These are phyloP conservation scores for Trichoderma reesei DNA, from an alignment of 495 filamentous ascomycete species.

Conservation along the genomic window DNA sequence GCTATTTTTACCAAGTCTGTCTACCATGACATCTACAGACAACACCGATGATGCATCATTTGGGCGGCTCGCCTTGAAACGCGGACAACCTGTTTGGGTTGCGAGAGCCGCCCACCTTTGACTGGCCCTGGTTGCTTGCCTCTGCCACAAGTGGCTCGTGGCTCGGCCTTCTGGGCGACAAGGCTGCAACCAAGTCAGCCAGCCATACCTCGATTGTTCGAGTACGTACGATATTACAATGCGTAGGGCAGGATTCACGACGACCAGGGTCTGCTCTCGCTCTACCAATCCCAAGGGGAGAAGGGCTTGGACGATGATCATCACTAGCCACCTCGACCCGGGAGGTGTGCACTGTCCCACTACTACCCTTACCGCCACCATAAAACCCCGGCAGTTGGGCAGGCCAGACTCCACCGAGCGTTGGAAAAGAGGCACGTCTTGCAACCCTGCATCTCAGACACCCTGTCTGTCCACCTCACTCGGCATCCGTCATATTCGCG, in stretches of 20 bases:
- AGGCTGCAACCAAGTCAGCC: background rate
- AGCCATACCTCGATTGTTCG: background rate
- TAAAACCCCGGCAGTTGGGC: background rate
- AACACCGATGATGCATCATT: background rate
- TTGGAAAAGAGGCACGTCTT: background rate
- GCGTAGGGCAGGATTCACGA: background rate
- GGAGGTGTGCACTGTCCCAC: constrained; percentile 2
- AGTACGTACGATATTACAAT: background rate
- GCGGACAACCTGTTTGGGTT: background rate
- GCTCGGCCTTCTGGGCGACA: background rate
- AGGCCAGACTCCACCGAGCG: background rate
- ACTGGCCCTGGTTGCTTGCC: background rate
- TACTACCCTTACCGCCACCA: background rate
- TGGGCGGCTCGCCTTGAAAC: constrained; percentile 1
- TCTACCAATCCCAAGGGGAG: background rate
- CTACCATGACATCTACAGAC: background rate
- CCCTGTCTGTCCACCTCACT: background rate
- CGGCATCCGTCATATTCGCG: background rate
- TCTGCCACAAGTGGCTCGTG: background rate
- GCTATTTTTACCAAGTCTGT: background rate
- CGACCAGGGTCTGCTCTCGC: background rate
- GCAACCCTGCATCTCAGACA: constrained; percentile 1
- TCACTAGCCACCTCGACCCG: background rate
- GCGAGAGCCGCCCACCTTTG: background rate
- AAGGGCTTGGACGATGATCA: constrained; percentile 2